Percentiles rank a stretch among this genome's conserved stretches.
Evolutionary conservation across 2,329 filamentous ascomycete genomes (phyloP).

Genomic region (Fusarium sp.): DNA sequence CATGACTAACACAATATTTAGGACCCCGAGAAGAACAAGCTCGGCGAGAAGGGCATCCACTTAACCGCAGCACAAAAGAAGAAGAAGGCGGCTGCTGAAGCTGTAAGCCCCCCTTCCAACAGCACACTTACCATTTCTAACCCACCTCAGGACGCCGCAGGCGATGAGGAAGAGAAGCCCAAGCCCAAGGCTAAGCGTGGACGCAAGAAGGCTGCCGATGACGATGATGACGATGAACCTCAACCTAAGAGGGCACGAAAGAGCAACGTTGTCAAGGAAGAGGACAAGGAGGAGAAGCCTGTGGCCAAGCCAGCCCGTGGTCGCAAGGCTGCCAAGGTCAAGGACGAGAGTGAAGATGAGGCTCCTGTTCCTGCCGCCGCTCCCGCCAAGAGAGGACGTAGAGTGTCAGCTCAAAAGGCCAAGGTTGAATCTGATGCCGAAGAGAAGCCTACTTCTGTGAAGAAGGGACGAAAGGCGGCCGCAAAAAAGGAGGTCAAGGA

Average conservation of each 20-base stretch:
- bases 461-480: constrained; percentile 33
- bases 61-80: constrained; percentile 55
- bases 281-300: constrained; percentile 40
- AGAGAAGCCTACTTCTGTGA: constrained; percentile 33
- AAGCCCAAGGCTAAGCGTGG: constrained; percentile 53
- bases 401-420: constrained; percentile 29
- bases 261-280: constrained; percentile 44
- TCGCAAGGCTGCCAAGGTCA: constrained; percentile 42
- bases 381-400: constrained; percentile 49
- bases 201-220: constrained; percentile 53
- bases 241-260: constrained; percentile 55
- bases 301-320: constrained; percentile 41
- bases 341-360: constrained; percentile 44
- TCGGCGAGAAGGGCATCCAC: constrained; percentile 75
- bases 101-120: constrained; percentile 30
- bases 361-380: constrained; percentile 39
- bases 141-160: constrained; percentile 45
- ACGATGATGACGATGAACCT: constrained; percentile 53
- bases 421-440: constrained; percentile 33
- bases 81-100: constrained; percentile 52
- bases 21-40: constrained; percentile 81
- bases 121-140: constrained; percentile 19
- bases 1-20: constrained; percentile 53
- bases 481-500: constrained; percentile 44
- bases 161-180: constrained; percentile 48